Base-by-base conservation (phyloP, 1,284 basidiomycete genomes). In the Cryptococcus sp. region DNA sequence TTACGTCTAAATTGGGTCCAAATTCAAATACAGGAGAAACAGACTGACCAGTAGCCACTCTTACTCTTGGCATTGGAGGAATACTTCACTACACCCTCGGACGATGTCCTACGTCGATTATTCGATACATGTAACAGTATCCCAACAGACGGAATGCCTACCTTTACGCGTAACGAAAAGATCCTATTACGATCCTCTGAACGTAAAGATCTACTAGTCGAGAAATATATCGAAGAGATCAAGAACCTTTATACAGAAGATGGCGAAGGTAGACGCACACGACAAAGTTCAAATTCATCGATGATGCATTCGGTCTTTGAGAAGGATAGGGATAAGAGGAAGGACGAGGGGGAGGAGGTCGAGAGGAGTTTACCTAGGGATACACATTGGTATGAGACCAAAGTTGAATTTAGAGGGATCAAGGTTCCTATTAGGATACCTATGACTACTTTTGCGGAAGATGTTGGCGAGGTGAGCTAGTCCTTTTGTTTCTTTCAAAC, bases 101-200 rank as follows among this genome's bases (percentile, higher is more conserved):
- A 91, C 67, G 88, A 91, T 60, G 88, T 88, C 63, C 82, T 98
- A 13, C 84, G 86, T 2, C 83, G 87, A 3, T 80, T 98, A 3
- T 98, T 91, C 71, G 90, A 96, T 62, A 85, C 92, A 3, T 85
- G 97, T 61, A 98, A 98, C 69, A 83, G 85, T 5, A 88, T 98
- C 80, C 85, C 96, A 64, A 80, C 91, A n/a, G 82, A 84, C 13
- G 81, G 80, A 4, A 85, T 90, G 46, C 94, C 94, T 2, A 71
- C 76, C 4, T 79, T 98, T 25, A 85, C 83, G 1, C 83, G 87
- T 18, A 78, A 82, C 52, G 94, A 98, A 75, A 91, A 89, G 64
- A 78, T 93, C 48, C 82, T 98, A 53, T 85, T 98, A 78, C 86
- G 93, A 21, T 82, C 84, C 2, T 88, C 87, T 11, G 93, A 98